A percentile compares a stretch with the other conserved stretches of the same genome.
Evolutionary conservation across 495 filamentous ascomycete species (phyloP).

Genomic region (Bryoglossum gracile): DNA sequence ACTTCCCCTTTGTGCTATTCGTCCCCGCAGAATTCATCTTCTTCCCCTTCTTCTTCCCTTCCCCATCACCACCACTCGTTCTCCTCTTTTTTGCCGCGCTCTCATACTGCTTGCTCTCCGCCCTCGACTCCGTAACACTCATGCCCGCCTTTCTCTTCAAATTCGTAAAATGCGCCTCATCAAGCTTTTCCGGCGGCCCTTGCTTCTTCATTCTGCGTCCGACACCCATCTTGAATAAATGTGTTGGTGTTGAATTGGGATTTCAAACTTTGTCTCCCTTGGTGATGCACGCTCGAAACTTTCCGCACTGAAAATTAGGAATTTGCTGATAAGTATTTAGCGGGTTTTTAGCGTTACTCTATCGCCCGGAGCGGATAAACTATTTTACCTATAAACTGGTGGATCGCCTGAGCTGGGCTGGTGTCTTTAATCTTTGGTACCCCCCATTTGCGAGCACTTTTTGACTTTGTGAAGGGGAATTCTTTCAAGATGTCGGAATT

Average conservation of each 20-base stretch:
- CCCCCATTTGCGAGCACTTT: no score
- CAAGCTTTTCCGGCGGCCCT: slow-evolving; percentile 73
- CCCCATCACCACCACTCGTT: slow-evolving; percentile 42
- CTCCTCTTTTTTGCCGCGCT: slow-evolving; percentile 58
- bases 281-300: background rate
- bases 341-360: background rate
- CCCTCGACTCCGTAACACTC: slow-evolving; percentile 37
- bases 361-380: background rate
- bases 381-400: no score
- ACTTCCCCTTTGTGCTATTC: slow-evolving; percentile 27
- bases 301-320: slow-evolving; percentile 8
- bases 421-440: no score
- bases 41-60: slow-evolving; percentile 35
- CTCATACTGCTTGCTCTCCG: slow-evolving; percentile 36
- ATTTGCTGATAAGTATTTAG: slow-evolving; percentile 19
- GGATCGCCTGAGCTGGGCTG: no score
- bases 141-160: slow-evolving; percentile 69
- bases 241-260: background rate
- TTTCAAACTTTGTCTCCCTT: background rate
- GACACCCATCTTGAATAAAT: slow-evolving; percentile 60
- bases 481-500: slow-evolving; percentile 67
- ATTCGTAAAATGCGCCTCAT: slow-evolving; percentile 68
- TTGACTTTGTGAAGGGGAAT: background rate
- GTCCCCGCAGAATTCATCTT: slow-evolving; percentile 32
- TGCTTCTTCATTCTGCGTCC: slow-evolving; percentile 95